A percentile compares a stretch with the other conserved stretches of the same genome.
These are phyloP conservation scores for Pleochaeta shiraiana DNA, from an alignment of 2,329 filamentous ascomycete species.

Conservation along the genomic window DNA sequence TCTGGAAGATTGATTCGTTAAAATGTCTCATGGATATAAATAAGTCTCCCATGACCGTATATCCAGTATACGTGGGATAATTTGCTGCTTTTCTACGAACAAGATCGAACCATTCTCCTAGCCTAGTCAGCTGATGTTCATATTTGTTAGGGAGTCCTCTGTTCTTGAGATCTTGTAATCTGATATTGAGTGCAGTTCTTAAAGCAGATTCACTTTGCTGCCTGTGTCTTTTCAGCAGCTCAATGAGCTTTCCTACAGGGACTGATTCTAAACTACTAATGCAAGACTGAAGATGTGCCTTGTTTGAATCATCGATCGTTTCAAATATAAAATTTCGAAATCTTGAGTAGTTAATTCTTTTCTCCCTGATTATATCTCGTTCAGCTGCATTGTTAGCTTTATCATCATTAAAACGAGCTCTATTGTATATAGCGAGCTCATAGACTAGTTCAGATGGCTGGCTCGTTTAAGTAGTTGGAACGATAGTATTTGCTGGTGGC, in stretches of 20 bases:
- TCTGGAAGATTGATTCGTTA: background rate
- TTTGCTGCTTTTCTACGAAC: background rate
- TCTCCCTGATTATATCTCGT: background rate
- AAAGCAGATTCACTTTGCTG: background rate
- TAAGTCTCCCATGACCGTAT: background rate
- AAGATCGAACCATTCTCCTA: background rate
- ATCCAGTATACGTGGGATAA: background rate
- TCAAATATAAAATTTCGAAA: background rate
- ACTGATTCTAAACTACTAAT: background rate
- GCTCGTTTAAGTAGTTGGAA: too few species aligned
- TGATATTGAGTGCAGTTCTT: background rate
- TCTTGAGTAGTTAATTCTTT: background rate
- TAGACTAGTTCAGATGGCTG: background rate
- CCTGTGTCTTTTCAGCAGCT: background rate
- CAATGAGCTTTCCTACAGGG: background rate
- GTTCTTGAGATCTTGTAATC: background rate
- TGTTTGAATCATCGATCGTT: background rate
- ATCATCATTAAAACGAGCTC: background rate
- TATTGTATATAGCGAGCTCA: background rate
- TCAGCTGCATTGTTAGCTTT: background rate
- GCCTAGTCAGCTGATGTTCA: background rate
- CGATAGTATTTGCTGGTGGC: too few species aligned
- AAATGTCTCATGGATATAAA: background rate
- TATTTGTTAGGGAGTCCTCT: background rate
- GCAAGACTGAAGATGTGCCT: background rate